Base-by-base conservation (phyloP, 805 yeast species). In the Lipomyces sp. region DNA sequence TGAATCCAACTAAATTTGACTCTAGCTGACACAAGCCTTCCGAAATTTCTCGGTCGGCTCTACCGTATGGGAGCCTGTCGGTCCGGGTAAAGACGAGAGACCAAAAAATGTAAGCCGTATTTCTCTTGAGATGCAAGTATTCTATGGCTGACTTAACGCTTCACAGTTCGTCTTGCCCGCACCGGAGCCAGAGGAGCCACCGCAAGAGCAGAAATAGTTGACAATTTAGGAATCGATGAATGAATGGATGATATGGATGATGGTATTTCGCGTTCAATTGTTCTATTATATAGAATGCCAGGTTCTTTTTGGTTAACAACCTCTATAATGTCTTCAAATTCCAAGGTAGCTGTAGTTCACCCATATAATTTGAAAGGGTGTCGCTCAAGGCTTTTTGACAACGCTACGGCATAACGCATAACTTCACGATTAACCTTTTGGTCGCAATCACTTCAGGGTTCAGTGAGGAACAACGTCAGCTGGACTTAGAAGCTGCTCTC, bases 51-150 rank as follows among this genome's bases (percentile, higher is more conserved):
- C 90, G 34, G 96, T 90, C 57, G 97, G 96, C 57, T 87, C 94
- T 10, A 86, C 94, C 39, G 92, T 89, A 58, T 91, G 96, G 95
- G 96, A 91, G 78, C 96, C 89, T 72, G 94, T 90, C 72, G 97
- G 97, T 65, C 89, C 87, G 24, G 97, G 97, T 74, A 83, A 85
- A 69, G 96, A 91, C 77, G 86, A 83, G 72, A 86, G 94, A 32
- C 97, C 97, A 5, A 92, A 87, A 69, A 62, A 60, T 13, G 71
- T 68, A 60, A 50, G 71, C 66, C 18, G n/a, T 33, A 33, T 37
- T 60, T 18, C 8, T 45, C 37, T 8, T 55, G 8, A 30, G 42
- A n/a, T 15, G 8, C 15, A n/a, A 13, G 30, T 42, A 10, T 11
- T 7, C 34, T 24, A 24, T 24, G 24, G 24, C 51, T 57, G 30